Percentiles rank a stretch among this genome's conserved stretches.
phyloP scores from a whole-genome alignment of 2,329 filamentous ascomycete genomes.

The Karstenula rhodostoma region DNA sequence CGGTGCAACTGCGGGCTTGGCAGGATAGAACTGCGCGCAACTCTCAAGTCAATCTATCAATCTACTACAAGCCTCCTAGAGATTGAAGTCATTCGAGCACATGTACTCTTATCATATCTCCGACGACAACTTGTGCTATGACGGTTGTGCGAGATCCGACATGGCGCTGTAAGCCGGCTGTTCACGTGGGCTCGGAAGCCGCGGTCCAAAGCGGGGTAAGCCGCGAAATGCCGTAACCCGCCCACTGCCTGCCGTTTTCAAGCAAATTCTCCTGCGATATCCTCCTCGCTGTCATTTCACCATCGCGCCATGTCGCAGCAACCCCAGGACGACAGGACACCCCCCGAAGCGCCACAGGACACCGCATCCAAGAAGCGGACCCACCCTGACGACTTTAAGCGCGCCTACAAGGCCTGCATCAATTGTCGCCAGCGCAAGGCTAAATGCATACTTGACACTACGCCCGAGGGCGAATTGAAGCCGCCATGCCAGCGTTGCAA shows the following conservation, averaged over 20 bases:
- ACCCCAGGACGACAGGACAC: constrained; percentile 7
- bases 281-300: constrained; percentile 15
- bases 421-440: constrained; percentile 62
- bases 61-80: not conserved
- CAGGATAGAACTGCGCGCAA: too few species aligned
- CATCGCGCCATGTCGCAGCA: constrained; percentile 18
- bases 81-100: not conserved
- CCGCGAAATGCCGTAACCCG: not conserved
- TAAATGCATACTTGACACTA: constrained; percentile 58
- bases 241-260: constrained; percentile 14
- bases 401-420: constrained; percentile 64
- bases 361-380: constrained; percentile 37
- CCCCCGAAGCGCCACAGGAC: constrained; percentile 5
- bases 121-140: not conserved
- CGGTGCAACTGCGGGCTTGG: not conserved
- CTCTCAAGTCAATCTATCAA: too few species aligned
- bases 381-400: constrained; percentile 57
- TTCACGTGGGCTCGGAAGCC: not conserved
- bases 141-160: not conserved
- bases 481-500: constrained; percentile 59
- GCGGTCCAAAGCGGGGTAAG: constrained; percentile 7
- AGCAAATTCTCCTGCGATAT: constrained; percentile 20
- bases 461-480: constrained; percentile 49
- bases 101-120: not conserved
- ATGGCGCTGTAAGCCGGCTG: not conserved